Evolutionary conservation across 257 asterid species (phyloP).

Genomic region (Nicotiana undulata): DNA sequence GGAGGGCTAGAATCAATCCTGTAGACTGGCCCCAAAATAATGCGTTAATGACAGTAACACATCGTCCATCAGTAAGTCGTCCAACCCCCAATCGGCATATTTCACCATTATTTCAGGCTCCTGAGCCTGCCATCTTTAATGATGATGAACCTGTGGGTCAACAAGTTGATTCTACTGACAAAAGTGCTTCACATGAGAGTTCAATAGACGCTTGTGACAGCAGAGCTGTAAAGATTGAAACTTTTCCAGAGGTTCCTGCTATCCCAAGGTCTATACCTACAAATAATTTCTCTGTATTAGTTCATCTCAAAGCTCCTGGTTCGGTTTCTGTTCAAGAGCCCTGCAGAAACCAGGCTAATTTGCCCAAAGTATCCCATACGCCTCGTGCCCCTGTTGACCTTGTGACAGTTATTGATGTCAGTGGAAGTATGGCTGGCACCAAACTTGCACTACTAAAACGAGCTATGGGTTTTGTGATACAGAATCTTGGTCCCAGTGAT

Average conservation of each 20-base stretch:
- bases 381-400: conserved; percentile 95
- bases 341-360: conserved; percentile 14
- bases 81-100: conserved; percentile 43
- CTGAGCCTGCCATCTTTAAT: conserved; percentile 75
- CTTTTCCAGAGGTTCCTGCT: conserved; percentile 68
- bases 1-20: conserved; percentile 47
- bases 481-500: conserved; percentile 88
- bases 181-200: conserved; percentile 18
- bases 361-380: conserved; percentile 32
- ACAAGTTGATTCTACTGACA: conserved; percentile 24
- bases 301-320: conserved; percentile 83
- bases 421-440: conserved; percentile 99
- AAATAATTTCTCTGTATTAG: conserved; percentile 53
- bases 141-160: conserved; percentile 82
- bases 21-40: conserved; percentile 52
- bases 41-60: conserved; percentile 48
- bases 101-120: conserved; percentile 35
- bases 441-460: conserved; percentile 90
- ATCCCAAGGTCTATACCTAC: conserved; percentile 30
- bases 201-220: conserved; percentile 17
- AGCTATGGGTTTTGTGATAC: conserved; percentile 98
- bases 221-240: conserved; percentile 44
- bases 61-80: conserved; percentile 54
- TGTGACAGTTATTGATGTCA: conserved; percentile 91
- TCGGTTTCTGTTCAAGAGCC: conserved; percentile 43